phyloP scores from a whole-genome alignment of 768 basidiomycete species.

The Naematelia aurantialba region DNA sequence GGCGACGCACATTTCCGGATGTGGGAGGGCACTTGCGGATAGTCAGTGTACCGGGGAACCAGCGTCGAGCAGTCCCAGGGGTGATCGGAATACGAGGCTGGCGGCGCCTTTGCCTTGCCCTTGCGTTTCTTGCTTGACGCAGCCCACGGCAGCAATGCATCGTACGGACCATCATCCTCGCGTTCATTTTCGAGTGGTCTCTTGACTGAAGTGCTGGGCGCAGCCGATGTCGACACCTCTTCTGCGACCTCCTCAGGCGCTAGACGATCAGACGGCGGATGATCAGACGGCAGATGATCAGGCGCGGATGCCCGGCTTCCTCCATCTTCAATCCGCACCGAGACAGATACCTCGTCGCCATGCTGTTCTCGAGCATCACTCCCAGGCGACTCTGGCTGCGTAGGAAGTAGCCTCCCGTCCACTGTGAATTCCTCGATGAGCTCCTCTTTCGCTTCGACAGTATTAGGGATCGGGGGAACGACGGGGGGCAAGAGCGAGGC shows the following conservation, averaged over 20 bases:
- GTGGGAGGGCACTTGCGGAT: constrained; percentile 68
- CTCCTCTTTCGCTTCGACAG: constrained; percentile 11
- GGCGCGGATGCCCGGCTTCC: too few relatives aligned
- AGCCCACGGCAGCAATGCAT: neutral
- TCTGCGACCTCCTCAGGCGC: neutral
- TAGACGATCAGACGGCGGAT: neutral
- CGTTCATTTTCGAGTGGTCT: constrained; percentile 1
- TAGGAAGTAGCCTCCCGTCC: constrained; percentile 13
- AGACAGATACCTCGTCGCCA: neutral
- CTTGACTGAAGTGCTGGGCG: neutral
- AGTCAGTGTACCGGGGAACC: constrained; percentile 65
- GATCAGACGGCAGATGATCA: too few relatives aligned
- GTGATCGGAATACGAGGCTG: constrained; percentile 27
- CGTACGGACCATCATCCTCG: neutral
- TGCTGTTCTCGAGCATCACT: neutral
- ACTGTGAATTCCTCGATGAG: neutral
- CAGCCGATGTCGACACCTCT: neutral
- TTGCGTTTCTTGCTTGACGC: constrained; percentile 13
- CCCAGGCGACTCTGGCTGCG: constrained; percentile 11
- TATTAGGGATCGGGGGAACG: neutral
- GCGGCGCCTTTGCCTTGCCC: constrained; percentile 1
- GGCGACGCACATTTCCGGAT: constrained; percentile 74
- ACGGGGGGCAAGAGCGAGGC: neutral
- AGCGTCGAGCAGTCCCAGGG: constrained; percentile 65
- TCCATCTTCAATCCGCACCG: neutral